Conservation (phyloP, 2,329 filamentous ascomycete species). For the Fusarium guadeloupense region DNA sequence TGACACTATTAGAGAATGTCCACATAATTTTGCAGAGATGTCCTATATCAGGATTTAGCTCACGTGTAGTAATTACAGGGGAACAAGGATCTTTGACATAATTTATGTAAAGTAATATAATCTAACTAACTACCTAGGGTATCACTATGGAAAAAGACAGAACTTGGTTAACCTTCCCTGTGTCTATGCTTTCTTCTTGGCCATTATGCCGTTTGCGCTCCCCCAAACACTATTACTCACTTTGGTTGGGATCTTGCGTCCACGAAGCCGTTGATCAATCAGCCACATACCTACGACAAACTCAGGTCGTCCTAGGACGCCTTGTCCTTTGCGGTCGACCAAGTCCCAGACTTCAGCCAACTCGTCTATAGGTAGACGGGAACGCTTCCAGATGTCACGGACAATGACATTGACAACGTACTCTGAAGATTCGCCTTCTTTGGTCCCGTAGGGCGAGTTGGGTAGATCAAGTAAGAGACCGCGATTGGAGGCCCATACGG, state of each 20-base stretch:
- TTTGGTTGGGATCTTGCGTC: constrained; percentile 76
- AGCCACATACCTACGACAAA: constrained; percentile 88
- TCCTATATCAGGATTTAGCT: neutral
- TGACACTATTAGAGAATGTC: too few species aligned
- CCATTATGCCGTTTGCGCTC: constrained; percentile 62
- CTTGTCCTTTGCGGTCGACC: constrained; percentile 67
- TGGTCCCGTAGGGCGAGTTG: constrained; percentile 29
- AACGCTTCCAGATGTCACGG: constrained; percentile 78
- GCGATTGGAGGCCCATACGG: constrained; percentile 84
- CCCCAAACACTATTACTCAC: constrained; percentile 81
- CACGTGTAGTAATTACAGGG: neutral
- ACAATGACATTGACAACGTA: constrained; percentile 74
- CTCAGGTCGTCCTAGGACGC: constrained; percentile 71
- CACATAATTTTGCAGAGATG: too few species aligned
- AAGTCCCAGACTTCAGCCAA: constrained; percentile 81
- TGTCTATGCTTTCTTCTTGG: constrained; percentile 4
- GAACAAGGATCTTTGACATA: neutral
- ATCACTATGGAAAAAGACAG: constrained; percentile 36
- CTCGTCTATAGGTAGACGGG: constrained; percentile 72
- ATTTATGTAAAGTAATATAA: constrained; percentile 6
- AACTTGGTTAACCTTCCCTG: constrained; percentile 8
- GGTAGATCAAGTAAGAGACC: constrained; percentile 59
- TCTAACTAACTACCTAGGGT: constrained; percentile 41
- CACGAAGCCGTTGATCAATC: constrained; percentile 81
- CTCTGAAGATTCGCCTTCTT: constrained; percentile 50